Evolutionary conservation across 257 asterid genomes (phyloP), one percentile per base, ranked within the genome.

Genomic region (Lithospermum erythrorhizon): DNA sequence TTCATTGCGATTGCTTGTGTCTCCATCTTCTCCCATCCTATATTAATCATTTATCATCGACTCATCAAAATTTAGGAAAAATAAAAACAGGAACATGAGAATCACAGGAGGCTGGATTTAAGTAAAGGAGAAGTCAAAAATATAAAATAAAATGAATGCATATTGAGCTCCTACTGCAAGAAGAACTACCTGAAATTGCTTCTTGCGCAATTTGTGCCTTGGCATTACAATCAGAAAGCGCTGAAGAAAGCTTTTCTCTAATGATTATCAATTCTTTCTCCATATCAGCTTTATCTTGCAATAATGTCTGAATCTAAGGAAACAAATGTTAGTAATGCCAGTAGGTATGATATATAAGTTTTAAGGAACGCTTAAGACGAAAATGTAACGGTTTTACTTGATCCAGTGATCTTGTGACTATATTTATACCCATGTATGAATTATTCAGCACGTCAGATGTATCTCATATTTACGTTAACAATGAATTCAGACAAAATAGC

Each of bases 21-120:
- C 73, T 87, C 94, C 21, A 94, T 79, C 65, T 79, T 87, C 75
- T 86, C 94, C 95, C 94, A 81, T 53, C 96, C 98, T 91, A 49
- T 14, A 71, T 21, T 51, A 51, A 15, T 20, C 41, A 55, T 61
- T 16, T 52, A 54, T 61, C 61, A 61, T 69, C 53, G 22, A 48
- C 47, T 35, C 11, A 9, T 35, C 47, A 35, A 8, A 35, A 35
- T 35, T 35, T 11, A 35, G 47, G 47, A 27, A 9, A 35, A 35
- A 9, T 32, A 32, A 35, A 35, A 9, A 35, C 3, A 35, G 9
- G 9, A 35, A 35, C 15, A 3, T 35, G 47, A 35, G 2, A 9
- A 35, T 2, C 47, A 0, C 47, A 35, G 47, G 47, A 35, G 47
- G 47, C 41, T 35, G 47, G 15, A 35, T 8, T 8, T 3, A 22